Base-by-base conservation (phyloP, 2,329 filamentous ascomycete genomes). In the Zymoseptoria crescenta region DNA sequence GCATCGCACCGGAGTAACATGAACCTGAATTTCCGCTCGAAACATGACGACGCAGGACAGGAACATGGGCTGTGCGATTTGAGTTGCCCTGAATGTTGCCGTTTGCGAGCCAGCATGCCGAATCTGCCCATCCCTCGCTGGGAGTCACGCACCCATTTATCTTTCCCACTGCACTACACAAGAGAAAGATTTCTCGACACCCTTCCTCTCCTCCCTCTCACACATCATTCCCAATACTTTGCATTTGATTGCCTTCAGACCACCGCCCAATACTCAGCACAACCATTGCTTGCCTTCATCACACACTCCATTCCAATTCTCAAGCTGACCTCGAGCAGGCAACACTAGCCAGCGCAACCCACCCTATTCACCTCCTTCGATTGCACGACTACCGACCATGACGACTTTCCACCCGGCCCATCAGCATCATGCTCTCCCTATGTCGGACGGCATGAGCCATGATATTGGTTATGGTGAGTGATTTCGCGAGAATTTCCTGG, bases 401-500 rank as follows among this genome's bases (percentile, higher is more conserved):
- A 52, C 63, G 8, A 59, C 63, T 63, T 63, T 55, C 56, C 60
- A 35, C 57, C 51, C 49, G 41, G 19, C 41, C 63, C 60, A 41
- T 20, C 59, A 30, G 49, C 61, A 59, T 20, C 63, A 65, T 49
- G 61, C 49, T n/a, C 28, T 63, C 27, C n/a, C 55, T 20, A 59
- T 58, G 29, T 29, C n/a, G 8, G 63, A 63, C 28, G 55, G 48
- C 21, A 52, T 61, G 49, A 54, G 55, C 51, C 59, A 61, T 28
- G 56, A 64, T 30, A 21, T 57, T 48, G 57, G 50, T 10, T 62
- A 65, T 55, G 63, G 63, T 65, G 58, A 55, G 60, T 58, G 2
- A 24, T 52, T n/a, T 29, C 28, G 10, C 16, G 35, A 13, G 10
- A 41, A 13, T 4, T 16, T 45, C 13, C 16, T 45, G 35, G n/a